Conservation (phyloP, 2,329 filamentous ascomycete genomes). For the Ophiosphaerella korrae region DNA sequence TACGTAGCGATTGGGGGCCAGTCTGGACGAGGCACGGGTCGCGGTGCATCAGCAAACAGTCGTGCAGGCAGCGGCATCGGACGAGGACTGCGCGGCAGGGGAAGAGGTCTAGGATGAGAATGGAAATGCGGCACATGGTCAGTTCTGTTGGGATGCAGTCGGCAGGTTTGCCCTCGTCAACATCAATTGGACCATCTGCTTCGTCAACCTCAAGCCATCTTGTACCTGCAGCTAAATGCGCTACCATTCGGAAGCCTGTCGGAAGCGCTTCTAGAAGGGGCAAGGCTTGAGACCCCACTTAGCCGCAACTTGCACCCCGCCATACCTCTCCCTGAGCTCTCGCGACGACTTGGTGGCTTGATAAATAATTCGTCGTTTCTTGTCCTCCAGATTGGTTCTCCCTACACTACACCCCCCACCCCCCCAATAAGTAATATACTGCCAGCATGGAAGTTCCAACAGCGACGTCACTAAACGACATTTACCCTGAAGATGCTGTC, state of each 20-base stretch:
- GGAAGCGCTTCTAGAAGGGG: conserved; percentile 25
- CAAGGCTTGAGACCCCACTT: conserved; percentile 30
- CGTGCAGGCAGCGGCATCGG: conserved; percentile 53
- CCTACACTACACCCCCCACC: conserved; percentile 2
- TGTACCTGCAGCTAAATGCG: conserved; percentile 24
- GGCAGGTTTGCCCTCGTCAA: background rate
- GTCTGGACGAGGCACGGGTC: conserved; percentile 55
- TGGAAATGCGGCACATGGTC: background rate
- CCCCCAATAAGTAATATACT: background rate
- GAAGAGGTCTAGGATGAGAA: conserved; percentile 32
- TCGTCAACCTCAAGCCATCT: background rate
- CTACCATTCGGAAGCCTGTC: conserved; percentile 14
- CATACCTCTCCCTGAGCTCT: conserved; percentile 23
- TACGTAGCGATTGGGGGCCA: conserved; percentile 53
- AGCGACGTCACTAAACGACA: conserved; percentile 74
- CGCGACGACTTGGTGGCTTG: conserved; percentile 19
- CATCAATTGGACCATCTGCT: background rate
- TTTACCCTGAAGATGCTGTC: conserved; percentile 79
- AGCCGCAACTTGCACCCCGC: conserved; percentile 26
- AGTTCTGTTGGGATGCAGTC: background rate
- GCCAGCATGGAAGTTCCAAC: conserved; percentile 66
- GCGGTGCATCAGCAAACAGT: conserved; percentile 50
- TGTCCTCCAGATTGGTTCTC: conserved; percentile 1
- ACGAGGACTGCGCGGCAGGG: conserved; percentile 45
- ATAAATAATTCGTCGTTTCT: conserved; percentile 10